Percentiles rank a stretch among this genome's conserved stretches.
These are phyloP conservation scores for Parmales sp. DNA, from an alignment of 108 stramenopile genomes.

Conservation along the genomic window DNA sequence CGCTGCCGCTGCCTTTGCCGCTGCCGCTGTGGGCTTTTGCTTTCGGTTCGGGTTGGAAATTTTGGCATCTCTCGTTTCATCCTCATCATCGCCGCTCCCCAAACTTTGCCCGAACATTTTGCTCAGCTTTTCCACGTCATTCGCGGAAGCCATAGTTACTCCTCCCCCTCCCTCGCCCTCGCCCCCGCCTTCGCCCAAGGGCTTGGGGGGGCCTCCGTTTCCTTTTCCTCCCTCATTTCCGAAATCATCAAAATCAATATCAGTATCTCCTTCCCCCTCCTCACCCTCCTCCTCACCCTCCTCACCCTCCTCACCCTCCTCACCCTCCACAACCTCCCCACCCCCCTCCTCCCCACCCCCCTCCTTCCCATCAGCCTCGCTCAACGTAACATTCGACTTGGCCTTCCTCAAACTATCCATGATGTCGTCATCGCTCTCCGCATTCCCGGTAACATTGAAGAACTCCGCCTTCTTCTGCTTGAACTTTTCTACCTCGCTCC, in stretches of 20 bases:
- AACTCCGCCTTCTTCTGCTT: neutral
- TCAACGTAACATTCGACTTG: neutral
- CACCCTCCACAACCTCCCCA: neutral
- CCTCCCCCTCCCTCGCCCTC: neutral
- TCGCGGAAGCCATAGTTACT: neutral
- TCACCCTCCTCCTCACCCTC: neutral
- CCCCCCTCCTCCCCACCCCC: neutral
- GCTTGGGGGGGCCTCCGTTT: neutral
- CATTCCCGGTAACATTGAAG: neutral
- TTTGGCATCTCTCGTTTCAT: no score
- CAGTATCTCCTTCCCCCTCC: neutral
- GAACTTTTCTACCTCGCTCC: neutral
- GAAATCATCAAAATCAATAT: neutral
- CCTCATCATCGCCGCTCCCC: neutral
- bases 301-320: neutral
- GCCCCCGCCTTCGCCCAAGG: neutral
- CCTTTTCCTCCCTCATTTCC: neutral
- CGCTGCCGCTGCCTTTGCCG: no score
- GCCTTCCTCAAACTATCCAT: neutral
- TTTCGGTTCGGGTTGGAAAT: no score
- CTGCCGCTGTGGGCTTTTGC: no score
- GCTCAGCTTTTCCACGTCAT: neutral
- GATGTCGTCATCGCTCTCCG: neutral
- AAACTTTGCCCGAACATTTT: neutral
- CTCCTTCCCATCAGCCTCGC: neutral